Evolutionary conservation across 352 stramenopile species (phyloP), one percentile per base, ranked within the genome.

Genomic region (Globisporangium spinosum): DNA sequence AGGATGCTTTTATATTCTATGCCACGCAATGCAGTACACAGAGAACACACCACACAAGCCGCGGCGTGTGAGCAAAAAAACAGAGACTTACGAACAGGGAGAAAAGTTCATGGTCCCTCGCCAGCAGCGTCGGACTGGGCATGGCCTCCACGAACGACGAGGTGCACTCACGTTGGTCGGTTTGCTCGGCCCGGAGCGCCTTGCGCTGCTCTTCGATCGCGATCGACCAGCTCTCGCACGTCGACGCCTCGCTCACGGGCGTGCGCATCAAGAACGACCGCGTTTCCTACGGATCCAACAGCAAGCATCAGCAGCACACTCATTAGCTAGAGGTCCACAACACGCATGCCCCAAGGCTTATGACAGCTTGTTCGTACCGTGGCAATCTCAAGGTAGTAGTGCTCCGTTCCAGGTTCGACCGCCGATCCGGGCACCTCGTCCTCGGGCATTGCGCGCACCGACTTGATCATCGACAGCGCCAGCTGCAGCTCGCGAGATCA

Each of bases 131-230:
- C 68, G 85, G 85, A 68, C 85, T 93, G 53, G 83, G 78, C 70
- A 93, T 61, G 45, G 77, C 75, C 62, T 89, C 76, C 27, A 65
- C 35, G 45, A 78, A 76, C 22, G 73, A 70, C 22, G 55, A 72
- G 27, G 51, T 38, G 35, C 63, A 85, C 77, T 87, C 80, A 83
- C 73, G 77, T 77, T 89, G 79, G 60, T 85, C 77, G 10, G 65
- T 65, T 55, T 80, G 77, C 63, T 88, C 78, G 10, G 75, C 77
- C 8, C 75, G 76, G 34, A 91, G 58, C 34, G 84, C 80, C 64
- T 94, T 91, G 72, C 87, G 85, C 72, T 94, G 87, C 69, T 93
- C 82, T 62, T 93, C 84, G 65, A 94, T 90, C 34, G 82, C 83
- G 58, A 91, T 91, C 9, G 85, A 91, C 87, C 87, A 94, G 76